These are phyloP conservation scores for Bifiguratus adelaidae DNA, from an alignment of 192 early-diverging fungal genomes.

Conservation along the genomic window DNA sequence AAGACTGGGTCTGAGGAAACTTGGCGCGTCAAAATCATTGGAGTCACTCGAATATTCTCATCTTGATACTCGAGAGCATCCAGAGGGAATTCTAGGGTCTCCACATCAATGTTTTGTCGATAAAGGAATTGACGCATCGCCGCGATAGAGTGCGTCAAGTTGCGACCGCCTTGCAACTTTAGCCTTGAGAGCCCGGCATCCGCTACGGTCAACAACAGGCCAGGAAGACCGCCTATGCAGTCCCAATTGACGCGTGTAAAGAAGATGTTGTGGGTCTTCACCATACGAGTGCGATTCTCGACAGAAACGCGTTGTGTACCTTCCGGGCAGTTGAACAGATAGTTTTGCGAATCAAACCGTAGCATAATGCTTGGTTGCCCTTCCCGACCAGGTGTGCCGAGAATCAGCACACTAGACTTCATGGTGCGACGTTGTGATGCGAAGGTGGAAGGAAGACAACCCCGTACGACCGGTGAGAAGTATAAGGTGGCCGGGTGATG, in stretches of 20 bases:
- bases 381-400: conserved; percentile 33
- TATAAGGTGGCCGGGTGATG: no score
- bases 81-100: conserved; percentile 41
- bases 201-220: conserved; percentile 73
- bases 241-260: conserved; percentile 81
- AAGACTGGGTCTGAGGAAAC: no score
- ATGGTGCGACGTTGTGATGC: no score
- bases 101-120: conserved; percentile 41
- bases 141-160: conserved; percentile 70
- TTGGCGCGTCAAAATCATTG: no score
- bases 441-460: no score
- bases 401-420: conserved; percentile 37
- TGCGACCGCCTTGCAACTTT: conserved; percentile 61
- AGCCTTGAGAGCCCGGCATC: conserved; percentile 57
- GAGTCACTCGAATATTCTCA: conserved; percentile 49
- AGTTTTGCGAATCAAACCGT: conserved; percentile 63
- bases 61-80: conserved; percentile 38
- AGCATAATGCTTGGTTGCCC: conserved; percentile 59
- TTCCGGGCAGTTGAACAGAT: conserved; percentile 92
- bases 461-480: no score
- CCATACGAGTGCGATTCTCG: conserved; percentile 61
- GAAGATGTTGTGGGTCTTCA: conserved; percentile 69
- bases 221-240: conserved; percentile 80
- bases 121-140: conserved; percentile 71
- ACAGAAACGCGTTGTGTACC: conserved; percentile 79